A percentile compares a stretch with the other conserved stretches of the same genome.
Conservation (phyloP, 371 early-diverging fungal genomes). For the Mycotypha africana region DNA sequence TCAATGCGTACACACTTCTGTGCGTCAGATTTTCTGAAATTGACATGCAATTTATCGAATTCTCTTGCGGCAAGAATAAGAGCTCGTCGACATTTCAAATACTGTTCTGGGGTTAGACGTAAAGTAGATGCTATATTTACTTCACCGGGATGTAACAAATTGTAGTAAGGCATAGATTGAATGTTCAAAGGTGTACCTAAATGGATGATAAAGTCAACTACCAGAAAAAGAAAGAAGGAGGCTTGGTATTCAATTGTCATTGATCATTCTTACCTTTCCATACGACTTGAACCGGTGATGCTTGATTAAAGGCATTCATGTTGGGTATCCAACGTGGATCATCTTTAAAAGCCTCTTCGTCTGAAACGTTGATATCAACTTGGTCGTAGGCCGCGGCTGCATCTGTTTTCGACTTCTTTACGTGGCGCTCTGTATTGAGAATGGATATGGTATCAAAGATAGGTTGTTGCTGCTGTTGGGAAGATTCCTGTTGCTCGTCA, state of each 20-base stretch:
- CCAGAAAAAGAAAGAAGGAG: no score
- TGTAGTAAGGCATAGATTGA: slow-evolving; percentile 35
- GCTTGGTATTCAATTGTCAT: no score
- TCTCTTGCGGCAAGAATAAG: slow-evolving; percentile 36
- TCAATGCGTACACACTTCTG: slow-evolving; percentile 44
- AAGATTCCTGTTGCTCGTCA: no score
- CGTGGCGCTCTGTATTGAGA: slow-evolving; percentile 13
- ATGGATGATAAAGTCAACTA: no score
- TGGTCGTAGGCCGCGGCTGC: slow-evolving; percentile 24
- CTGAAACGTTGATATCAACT: slow-evolving; percentile 16
- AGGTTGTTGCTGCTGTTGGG: background rate
- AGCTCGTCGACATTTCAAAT: slow-evolving; percentile 45
- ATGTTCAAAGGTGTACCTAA: slow-evolving; percentile 48
- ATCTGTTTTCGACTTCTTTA: slow-evolving; percentile 27
- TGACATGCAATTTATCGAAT: slow-evolving; percentile 16
- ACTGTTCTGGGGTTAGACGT: slow-evolving; percentile 70
- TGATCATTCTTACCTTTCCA: slow-evolving; percentile 43
- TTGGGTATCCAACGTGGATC: slow-evolving; percentile 25
- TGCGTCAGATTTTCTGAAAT: slow-evolving; percentile 45
- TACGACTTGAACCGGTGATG: slow-evolving; percentile 13
- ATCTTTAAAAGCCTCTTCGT: slow-evolving; percentile 12
- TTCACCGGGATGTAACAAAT: slow-evolving; percentile 55
- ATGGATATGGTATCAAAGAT: slow-evolving; percentile 2
- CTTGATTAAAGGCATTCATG: slow-evolving; percentile 17
- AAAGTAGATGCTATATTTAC: slow-evolving; percentile 60